Percentiles rank a stretch among this genome's conserved stretches.
Evolutionary conservation across 2,329 filamentous ascomycete genomes (phyloP).

Genomic region (Colletotrichum lupini): DNA sequence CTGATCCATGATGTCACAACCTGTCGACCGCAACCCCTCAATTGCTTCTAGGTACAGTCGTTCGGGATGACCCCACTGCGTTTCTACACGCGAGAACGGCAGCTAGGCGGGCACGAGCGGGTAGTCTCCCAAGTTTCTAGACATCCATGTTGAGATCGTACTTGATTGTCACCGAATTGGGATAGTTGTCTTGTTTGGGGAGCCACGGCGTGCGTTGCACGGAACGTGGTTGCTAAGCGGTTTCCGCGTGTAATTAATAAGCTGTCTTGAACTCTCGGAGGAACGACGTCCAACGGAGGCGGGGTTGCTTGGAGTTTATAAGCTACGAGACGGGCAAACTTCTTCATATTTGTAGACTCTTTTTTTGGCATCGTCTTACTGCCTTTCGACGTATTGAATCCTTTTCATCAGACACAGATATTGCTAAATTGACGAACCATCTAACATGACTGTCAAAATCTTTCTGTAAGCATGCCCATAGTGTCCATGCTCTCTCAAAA

Average conservation of each 20-base stretch:
- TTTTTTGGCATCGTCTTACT: not conserved
- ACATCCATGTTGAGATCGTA: not conserved
- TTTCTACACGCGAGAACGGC: not conserved
- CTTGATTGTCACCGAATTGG: not conserved
- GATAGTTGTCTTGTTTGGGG: not conserved
- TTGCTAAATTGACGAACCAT: not conserved
- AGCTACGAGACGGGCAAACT: not conserved
- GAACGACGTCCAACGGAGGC: not conserved
- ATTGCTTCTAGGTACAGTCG: not conserved
- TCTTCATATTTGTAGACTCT: not conserved
- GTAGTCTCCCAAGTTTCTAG: not conserved
- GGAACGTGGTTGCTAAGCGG: not conserved
- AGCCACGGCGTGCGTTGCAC: not conserved
- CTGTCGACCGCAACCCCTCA: slow-evolving; percentile 4
- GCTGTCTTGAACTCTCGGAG: not conserved
- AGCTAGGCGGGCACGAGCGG: not conserved
- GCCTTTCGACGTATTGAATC: not conserved
- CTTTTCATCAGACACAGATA: not conserved
- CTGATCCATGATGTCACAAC: slow-evolving; percentile 27
- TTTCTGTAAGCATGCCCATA: slow-evolving; percentile 49
- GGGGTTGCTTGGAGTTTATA: not conserved
- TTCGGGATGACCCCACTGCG: slow-evolving; percentile 6
- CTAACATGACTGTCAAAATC: slow-evolving; percentile 52
- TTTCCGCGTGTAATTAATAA: slow-evolving; percentile 15
- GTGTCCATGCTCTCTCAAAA: not conserved